Evolutionary conservation across 2,329 filamentous ascomycete species (phyloP).

Genomic region (Penicillium thymicola): DNA sequence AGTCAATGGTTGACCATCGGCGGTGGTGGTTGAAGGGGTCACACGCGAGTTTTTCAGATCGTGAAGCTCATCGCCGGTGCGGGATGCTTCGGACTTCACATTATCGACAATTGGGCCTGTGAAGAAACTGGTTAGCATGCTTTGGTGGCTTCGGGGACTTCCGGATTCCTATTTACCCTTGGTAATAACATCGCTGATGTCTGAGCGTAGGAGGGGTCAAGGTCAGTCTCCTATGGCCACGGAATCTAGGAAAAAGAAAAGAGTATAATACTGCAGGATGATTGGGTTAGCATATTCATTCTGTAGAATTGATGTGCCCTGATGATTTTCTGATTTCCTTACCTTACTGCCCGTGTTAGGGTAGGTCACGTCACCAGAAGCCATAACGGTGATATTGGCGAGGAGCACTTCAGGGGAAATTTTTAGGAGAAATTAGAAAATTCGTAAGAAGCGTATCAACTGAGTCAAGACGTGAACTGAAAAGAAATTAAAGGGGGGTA

Average conservation of each 20-base stretch:
- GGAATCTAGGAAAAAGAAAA: background rate
- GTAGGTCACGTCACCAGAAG: conserved; percentile 38
- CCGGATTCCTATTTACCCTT: conserved; percentile 21
- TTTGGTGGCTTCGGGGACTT: conserved; percentile 1
- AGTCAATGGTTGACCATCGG: conserved; percentile 61
- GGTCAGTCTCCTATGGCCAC: conserved; percentile 14
- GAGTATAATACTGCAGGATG: conserved; percentile 13
- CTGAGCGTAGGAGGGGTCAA: conserved; percentile 15
- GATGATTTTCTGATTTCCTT: conserved; percentile 10
- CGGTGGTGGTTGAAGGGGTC: conserved; percentile 53
- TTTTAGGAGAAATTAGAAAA: conserved; percentile 1
- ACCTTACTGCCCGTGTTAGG: conserved; percentile 43
- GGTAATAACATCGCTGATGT: conserved; percentile 25
- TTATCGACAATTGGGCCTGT: conserved; percentile 56
- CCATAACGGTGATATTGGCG: conserved; percentile 25
- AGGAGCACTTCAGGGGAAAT: background rate
- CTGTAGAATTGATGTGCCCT: conserved; percentile 4
- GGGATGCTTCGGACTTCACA: conserved; percentile 54
- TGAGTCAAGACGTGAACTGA: background rate
- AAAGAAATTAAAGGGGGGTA: background rate
- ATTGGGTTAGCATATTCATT: conserved; percentile 13
- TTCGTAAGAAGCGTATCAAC: conserved; percentile 8
- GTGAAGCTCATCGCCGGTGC: conserved; percentile 57
- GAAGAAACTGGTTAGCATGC: conserved; percentile 15
- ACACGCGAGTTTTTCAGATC: conserved; percentile 55